Evolutionary conservation across 192 early-diverging fungal genomes (phyloP), one percentile per base, ranked within the genome.

Genomic region (Gamsiella multidivaricata): DNA sequence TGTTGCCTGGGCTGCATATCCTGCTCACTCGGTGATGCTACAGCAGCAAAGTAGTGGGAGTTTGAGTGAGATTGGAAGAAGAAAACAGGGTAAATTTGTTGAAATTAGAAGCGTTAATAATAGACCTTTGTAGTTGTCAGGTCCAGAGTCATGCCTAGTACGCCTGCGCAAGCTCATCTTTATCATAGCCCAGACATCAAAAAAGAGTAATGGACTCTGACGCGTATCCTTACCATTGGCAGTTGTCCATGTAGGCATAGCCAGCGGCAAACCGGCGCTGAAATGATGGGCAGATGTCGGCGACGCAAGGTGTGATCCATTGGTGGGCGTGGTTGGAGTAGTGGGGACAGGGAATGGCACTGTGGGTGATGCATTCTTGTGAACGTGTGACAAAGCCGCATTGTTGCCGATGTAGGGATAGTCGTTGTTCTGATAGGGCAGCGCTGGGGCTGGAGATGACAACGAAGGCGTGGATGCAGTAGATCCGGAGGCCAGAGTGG

Each of bases 1-100:
- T 31, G 54, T 32, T 68, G 65, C 47, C 55, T 58, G 29, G 65
- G 33, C 55, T 68, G 54, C 33, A 68, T 68, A 20, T 68, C 55
- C 34, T 66, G 64, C 54, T 68, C 55, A 68, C 36, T 68, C 15
- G 65, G 43, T 37, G 65, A 45, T 5, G 65, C 55, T 68, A 22
- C 28, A 17, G 18, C 7, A 41, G 14, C 39, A 14, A 41, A 14
- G 7, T 14, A 18, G 11, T 47, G 8, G 42, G 31, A 47, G 6
- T 18, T 29, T 26, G 17, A 43, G 18, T 1, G 12, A 49, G 20
- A 18, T 17, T 36, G 7, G 39, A 28, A 25, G 20, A 39, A 32
- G 18, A 47, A 17, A 11, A 14, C 10, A 51, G 29, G 47, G 54
- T 34, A 22, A 56, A 23, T 41, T 14, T 41, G 39, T 41, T 41